A percentile compares a stretch with the other conserved stretches of the same genome.
Evolutionary conservation across 2,329 filamentous ascomycete genomes (phyloP).

Genomic region (Stachybotrys chlorohalonatus): DNA sequence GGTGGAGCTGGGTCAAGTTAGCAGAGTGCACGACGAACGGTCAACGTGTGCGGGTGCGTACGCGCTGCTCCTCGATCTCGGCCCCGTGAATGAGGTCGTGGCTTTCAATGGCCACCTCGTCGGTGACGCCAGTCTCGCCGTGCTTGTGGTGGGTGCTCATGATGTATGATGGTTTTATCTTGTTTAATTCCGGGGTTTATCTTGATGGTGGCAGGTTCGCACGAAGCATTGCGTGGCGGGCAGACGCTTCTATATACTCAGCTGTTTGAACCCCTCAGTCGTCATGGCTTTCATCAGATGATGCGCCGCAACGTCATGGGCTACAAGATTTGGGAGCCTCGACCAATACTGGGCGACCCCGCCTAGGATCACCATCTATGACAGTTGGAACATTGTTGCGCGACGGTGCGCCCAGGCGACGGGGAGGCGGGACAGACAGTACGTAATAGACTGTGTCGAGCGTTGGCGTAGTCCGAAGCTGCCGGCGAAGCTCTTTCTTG

Average conservation of each 20-base stretch:
- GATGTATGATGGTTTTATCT: too few species aligned
- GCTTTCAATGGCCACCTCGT: slow-evolving; percentile 19
- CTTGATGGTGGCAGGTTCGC: background rate
- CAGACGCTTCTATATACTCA: background rate
- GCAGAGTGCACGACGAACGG: background rate
- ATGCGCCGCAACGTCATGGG: background rate
- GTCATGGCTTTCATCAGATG: background rate
- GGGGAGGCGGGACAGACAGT: background rate
- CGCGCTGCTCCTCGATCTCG: slow-evolving; percentile 22
- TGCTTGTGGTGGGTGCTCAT: background rate
- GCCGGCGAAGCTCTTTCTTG: too few species aligned
- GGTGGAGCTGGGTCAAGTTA: slow-evolving; percentile 10
- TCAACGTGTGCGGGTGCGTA: slow-evolving; percentile 1
- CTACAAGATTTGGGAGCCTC: background rate
- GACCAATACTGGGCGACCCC: background rate
- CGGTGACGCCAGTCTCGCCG: slow-evolving; percentile 10
- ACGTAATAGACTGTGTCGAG: background rate
- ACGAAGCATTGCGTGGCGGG: background rate
- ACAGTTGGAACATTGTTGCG: background rate
- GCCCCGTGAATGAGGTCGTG: slow-evolving; percentile 25
- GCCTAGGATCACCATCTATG: background rate
- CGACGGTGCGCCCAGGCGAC: background rate
- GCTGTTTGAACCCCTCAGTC: background rate
- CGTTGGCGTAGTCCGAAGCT: too few species aligned
- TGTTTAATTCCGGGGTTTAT: background rate